Conservation (phyloP, 768 basidiomycete genomes). For the Suillus bovinus region DNA sequence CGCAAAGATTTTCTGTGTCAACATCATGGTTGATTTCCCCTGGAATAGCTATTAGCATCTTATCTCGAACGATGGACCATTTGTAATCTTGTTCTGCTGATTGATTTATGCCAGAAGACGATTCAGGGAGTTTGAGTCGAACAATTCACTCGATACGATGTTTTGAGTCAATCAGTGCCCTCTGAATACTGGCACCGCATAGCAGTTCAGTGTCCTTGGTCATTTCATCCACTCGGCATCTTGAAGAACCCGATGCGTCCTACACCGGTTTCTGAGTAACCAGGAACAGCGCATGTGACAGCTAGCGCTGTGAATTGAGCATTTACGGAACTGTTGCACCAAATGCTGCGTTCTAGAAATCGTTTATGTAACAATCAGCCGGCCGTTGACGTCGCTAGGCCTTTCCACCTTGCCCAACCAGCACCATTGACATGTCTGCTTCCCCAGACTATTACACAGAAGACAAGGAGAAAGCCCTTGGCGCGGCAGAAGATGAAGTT, state of each 20-base stretch:
- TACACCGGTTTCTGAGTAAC: no score
- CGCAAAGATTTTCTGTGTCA: not conserved
- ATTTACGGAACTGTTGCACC: not conserved
- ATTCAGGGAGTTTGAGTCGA: no score
- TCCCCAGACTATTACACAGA: not conserved
- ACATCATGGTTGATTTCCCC: no score
- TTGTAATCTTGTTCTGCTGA: not conserved
- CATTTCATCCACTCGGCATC: no score
- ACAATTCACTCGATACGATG: not conserved
- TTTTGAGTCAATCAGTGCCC: not conserved
- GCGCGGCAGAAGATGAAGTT: not conserved
- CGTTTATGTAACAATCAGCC: not conserved
- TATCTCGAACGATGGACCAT: not conserved
- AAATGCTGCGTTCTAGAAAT: not conserved
- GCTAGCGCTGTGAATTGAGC: no score
- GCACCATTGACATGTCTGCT: conserved; percentile 1
- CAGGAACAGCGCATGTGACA: no score
- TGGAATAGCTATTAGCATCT: no score
- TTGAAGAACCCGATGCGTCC: no score
- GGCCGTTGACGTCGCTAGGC: not conserved
- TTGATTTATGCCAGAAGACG: not conserved
- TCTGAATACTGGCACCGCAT: no score
- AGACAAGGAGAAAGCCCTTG: conserved; percentile 26
- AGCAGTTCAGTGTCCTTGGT: no score
- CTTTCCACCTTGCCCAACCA: not conserved